Evolutionary conservation across 2,329 filamentous ascomycete species (phyloP), one percentile per base, ranked within the genome.

Genomic region (Aspergillus sp.): DNA sequence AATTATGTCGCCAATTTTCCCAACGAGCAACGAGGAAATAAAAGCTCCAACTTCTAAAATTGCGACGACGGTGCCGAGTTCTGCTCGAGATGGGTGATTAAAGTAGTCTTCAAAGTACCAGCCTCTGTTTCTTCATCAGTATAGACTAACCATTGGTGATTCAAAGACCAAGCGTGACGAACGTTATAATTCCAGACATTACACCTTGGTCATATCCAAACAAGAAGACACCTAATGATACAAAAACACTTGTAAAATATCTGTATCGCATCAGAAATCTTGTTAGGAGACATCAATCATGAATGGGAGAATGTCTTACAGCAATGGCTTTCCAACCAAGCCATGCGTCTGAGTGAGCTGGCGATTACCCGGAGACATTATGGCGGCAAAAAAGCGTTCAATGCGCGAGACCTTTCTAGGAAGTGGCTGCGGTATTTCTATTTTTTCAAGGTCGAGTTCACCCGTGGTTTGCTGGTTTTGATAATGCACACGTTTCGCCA

Each of bases 1-100:
- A 61, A 98, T 90, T 56, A 96, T 84, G 73, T 99, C 95, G 65
- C 95, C 95, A 57, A 98, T 85, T 61, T 89, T 87, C 50, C 95
- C 95, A 37, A 98, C 91, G 30, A 88, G 75, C 11, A 99, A 78
- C 1, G 93, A 98, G 19, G 93, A 89, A 68, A 96, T 89, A 61
- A 99, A 89, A 39, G 95, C 95, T 59, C 95, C 95, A 53, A 98
- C 81, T 77, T 97, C 93, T 58, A 99, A 84, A 68, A 99, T 98
- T 64, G 95, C 93, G 57, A 99, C 95, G 89, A 98, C 98, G 27
- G 93, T 98, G 59, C 93, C 95, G 58, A 99, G 88, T 73, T 96
- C 86, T 47, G 92, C 91, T 67, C 86, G 85, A 22, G 90, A 89
- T 19, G 95, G 95, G 68, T 98, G 87, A 68, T 93, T 82, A 77